A percentile compares a stretch with the other conserved stretches of the same genome.
Evolutionary conservation across 2,329 filamentous ascomycete genomes (phyloP).

Genomic region (Coleophoma crateriformis): DNA sequence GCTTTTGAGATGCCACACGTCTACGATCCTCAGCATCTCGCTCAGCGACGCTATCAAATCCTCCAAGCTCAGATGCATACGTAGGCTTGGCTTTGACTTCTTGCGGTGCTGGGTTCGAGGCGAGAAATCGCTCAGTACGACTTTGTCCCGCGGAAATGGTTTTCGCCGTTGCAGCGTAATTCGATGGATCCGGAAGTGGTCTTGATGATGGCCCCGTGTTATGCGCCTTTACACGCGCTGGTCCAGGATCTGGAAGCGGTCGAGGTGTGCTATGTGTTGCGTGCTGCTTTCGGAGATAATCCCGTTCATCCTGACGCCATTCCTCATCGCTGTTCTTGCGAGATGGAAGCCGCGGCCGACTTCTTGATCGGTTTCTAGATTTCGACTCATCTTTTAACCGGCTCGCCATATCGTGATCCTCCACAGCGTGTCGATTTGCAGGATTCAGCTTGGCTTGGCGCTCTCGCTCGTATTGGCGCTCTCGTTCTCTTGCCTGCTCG

Average conservation of each 20-base stretch:
- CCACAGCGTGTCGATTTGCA: slow-evolving; percentile 15
- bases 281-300: slow-evolving; percentile 42
- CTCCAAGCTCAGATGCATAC: slow-evolving; percentile 34
- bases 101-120: slow-evolving; percentile 39
- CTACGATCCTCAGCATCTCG: slow-evolving; percentile 43
- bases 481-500: slow-evolving; percentile 61
- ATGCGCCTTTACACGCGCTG: slow-evolving; percentile 22
- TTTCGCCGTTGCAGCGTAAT: slow-evolving; percentile 16
- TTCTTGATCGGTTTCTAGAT: slow-evolving; percentile 7
- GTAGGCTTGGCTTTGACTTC: slow-evolving; percentile 27
- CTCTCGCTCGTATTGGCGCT: slow-evolving; percentile 57
- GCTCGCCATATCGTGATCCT: slow-evolving; percentile 22
- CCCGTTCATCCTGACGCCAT: slow-evolving; percentile 45
- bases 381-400: slow-evolving; percentile 21
- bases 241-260: slow-evolving; percentile 24
- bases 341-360: slow-evolving; percentile 9
- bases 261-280: slow-evolving; percentile 18
- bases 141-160: slow-evolving; percentile 20
- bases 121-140: slow-evolving; percentile 43
- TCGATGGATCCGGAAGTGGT: slow-evolving; percentile 27
- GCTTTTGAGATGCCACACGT: slow-evolving; percentile 39
- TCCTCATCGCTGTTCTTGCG: slow-evolving; percentile 32
- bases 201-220: slow-evolving; percentile 27
- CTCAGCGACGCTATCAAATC: slow-evolving; percentile 35
- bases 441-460: slow-evolving; percentile 40